phyloP scores from a whole-genome alignment of 306 rosid species.

The Trifolium repens region DNA sequence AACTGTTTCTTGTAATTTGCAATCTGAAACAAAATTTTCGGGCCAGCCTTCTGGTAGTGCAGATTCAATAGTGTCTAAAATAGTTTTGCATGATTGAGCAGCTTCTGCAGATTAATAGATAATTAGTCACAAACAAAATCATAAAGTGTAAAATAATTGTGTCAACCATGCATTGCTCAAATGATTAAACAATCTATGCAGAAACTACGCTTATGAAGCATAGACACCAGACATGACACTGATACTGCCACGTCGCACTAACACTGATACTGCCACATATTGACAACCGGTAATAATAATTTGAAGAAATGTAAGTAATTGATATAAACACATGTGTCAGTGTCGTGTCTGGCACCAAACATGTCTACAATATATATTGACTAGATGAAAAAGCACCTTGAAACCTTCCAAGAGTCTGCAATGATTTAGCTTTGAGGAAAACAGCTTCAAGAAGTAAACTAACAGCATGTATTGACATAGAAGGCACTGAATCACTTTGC shows the following conservation, averaged over 20 bases:
- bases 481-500: conserved; percentile 61
- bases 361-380: no score
- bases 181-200: background rate
- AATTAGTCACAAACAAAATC: background rate
- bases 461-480: conserved; percentile 89
- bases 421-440: conserved; percentile 81
- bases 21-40: conserved; percentile 61
- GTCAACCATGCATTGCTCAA: background rate
- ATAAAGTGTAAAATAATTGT: background rate
- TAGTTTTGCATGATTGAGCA: conserved; percentile 78
- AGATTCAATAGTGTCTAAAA: conserved; percentile 83
- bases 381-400: conserved; percentile 57
- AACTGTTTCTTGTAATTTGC: conserved; percentile 76
- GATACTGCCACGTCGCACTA: background rate
- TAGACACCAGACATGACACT: background rate
- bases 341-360: no score
- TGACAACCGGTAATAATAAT: background rate
- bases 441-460: conserved; percentile 92
- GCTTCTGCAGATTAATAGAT: conserved; percentile 66
- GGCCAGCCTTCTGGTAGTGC: conserved; percentile 88
- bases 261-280: background rate
- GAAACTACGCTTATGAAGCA: background rate
- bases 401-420: conserved; percentile 78
- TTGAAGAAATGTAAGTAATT: background rate
- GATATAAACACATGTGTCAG: no score